These are phyloP conservation scores for Sphagnurus paluster DNA, from an alignment of 1,284 basidiomycete species.

Conservation along the genomic window DNA sequence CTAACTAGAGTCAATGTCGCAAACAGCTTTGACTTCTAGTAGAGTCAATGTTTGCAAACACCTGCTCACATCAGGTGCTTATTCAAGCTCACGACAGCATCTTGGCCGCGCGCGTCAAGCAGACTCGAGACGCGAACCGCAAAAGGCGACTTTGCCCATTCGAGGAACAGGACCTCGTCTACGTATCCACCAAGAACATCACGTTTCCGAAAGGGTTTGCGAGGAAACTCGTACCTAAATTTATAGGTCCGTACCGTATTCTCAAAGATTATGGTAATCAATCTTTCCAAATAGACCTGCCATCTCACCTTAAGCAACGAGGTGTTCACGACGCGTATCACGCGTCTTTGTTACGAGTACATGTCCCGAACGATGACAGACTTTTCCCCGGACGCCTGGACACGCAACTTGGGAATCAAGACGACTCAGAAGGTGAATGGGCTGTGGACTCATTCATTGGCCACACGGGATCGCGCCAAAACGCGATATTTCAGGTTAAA, in stretches of 20 bases:
- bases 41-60: no score
- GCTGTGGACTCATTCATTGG: conserved; percentile 6
- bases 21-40: no score
- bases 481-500: conserved; percentile 18
- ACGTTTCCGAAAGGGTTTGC: conserved; percentile 9
- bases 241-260: conserved; percentile 5
- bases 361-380: conserved; percentile 14
- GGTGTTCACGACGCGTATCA: conserved; percentile 10
- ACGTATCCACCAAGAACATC: conserved; percentile 17
- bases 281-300: conserved; percentile 1
- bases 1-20: no score
- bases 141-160: conserved; percentile 6
- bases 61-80: no score
- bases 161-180: conserved; percentile 6
- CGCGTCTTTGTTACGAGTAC: conserved; percentile 6
- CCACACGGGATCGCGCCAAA: conserved; percentile 10
- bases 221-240: conserved; percentile 6
- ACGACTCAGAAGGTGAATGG: conserved; percentile 8
- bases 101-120: conserved; percentile 28
- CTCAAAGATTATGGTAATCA: conserved; percentile 6
- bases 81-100: conserved; percentile 34
- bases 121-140: conserved; percentile 19
- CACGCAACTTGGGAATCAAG: not conserved
- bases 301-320: not conserved
- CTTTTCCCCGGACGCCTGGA: conserved; percentile 13